Evolutionary conservation across 371 early-diverging fungal genomes (phyloP).

Genomic region (Coemansia sp.): DNA sequence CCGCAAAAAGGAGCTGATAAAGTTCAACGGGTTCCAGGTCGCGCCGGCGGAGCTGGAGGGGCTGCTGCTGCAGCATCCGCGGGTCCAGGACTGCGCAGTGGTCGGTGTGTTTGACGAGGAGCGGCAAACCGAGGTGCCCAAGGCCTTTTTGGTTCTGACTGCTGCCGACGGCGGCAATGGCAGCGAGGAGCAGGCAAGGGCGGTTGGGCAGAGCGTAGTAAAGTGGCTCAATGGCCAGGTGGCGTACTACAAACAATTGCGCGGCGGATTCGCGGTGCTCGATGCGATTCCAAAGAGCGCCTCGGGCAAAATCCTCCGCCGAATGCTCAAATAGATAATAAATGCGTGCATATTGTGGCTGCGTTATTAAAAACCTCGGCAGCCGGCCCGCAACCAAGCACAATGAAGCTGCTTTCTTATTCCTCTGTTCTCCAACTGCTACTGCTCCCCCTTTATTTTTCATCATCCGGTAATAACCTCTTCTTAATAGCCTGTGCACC

Average conservation of each 20-base stretch:
- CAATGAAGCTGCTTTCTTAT: not conserved
- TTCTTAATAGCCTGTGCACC: not conserved
- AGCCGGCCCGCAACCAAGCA: not conserved
- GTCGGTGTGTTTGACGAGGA: constrained; percentile 62
- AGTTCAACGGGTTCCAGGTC: constrained; percentile 76
- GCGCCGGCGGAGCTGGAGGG: constrained; percentile 84
- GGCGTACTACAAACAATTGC: constrained; percentile 69
- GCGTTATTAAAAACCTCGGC: not conserved
- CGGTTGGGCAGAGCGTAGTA: constrained; percentile 19
- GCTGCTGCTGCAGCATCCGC: constrained; percentile 66
- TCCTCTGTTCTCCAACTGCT: not conserved
- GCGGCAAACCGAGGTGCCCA: constrained; percentile 74
- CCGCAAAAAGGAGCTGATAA: constrained; percentile 74
- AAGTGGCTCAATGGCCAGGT: constrained; percentile 64
- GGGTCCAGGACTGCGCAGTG: constrained; percentile 73
- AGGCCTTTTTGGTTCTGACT: constrained; percentile 70
- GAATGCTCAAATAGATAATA: constrained; percentile 3
- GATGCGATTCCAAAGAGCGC: constrained; percentile 70
- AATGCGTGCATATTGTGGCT: not conserved
- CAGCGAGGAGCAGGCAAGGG: not conserved
- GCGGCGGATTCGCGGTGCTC: constrained; percentile 75
- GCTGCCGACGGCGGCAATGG: constrained; percentile 4
- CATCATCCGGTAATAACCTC: too few relatives aligned
- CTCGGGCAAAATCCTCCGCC: constrained; percentile 75
- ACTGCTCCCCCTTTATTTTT: too few relatives aligned